These are phyloP conservation scores for Panaeolus papilionaceus DNA, from an alignment of 768 basidiomycete species.

Conservation along the genomic window DNA sequence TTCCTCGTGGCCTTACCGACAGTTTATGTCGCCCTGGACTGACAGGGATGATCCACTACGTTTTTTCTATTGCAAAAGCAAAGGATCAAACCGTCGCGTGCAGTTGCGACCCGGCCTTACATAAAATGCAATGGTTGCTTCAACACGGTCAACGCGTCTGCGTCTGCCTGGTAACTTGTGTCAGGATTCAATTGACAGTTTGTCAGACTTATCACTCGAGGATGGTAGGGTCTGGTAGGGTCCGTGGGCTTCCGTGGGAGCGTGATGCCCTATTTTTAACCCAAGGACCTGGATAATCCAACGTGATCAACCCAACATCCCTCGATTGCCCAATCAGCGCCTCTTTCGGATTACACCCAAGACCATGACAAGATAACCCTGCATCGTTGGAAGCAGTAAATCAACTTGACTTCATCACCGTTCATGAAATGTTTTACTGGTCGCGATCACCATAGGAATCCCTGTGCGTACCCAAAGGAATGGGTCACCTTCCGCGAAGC, in stretches of 20 bases:
- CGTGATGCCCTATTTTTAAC: conserved; percentile 1
- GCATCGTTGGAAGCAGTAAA: background rate
- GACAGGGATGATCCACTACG: background rate
- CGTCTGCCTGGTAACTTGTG: background rate
- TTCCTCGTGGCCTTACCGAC: background rate
- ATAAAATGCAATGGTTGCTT: background rate
- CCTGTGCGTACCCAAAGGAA: conserved; percentile 17
- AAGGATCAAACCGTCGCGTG: background rate
- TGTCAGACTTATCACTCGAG: background rate
- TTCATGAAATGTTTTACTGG: conserved; percentile 17
- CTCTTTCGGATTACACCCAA: background rate
- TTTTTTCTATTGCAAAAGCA: too few relatives aligned
- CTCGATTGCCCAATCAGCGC: background rate
- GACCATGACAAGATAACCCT: background rate
- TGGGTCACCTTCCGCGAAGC: conserved; percentile 7
- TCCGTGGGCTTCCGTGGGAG: background rate
- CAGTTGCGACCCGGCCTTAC: background rate
- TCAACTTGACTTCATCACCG: background rate
- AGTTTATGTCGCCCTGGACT: background rate
- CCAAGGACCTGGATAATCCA: background rate
- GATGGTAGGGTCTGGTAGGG: background rate
- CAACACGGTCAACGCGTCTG: background rate
- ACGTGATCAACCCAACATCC: background rate
- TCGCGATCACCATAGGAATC: conserved; percentile 24
- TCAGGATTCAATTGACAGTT: background rate